These are phyloP conservation scores for Diaporthe amygdali DNA, from an alignment of 2,329 filamentous ascomycete genomes.

Conservation along the genomic window DNA sequence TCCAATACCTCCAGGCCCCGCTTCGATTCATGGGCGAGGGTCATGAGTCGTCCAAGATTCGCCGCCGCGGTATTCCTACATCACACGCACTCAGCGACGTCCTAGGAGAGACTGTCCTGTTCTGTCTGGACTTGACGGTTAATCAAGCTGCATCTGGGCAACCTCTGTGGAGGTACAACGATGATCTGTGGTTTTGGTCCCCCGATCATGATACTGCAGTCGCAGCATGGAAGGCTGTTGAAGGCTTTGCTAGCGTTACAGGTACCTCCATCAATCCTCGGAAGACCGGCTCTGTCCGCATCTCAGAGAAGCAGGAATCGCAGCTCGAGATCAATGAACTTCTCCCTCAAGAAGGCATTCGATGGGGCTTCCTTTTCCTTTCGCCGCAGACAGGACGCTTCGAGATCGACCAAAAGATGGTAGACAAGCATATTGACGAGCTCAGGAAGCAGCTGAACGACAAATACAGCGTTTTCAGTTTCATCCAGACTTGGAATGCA, in stretches of 20 bases:
- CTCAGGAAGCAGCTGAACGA: conserved; percentile 60
- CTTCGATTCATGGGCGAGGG: conserved; percentile 63
- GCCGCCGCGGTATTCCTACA: conserved; percentile 64
- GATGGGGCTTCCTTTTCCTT: conserved; percentile 62
- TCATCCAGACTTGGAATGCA: conserved; percentile 55
- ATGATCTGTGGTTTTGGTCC: conserved; percentile 72
- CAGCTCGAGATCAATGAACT: conserved; percentile 32
- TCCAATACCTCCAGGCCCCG: conserved; percentile 62
- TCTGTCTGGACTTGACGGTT: conserved; percentile 69
- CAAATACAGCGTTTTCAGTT: conserved; percentile 55
- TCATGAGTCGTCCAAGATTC: conserved; percentile 45
- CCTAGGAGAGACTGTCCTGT: conserved; percentile 65
- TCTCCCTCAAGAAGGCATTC: conserved; percentile 54
- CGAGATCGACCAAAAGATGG: conserved; percentile 62
- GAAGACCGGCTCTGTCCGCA: conserved; percentile 55
- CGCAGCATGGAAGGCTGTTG: conserved; percentile 64
- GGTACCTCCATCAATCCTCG: conserved; percentile 59
- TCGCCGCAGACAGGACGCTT: conserved; percentile 59
- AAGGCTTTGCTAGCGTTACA: conserved; percentile 58
- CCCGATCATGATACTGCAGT: conserved; percentile 55
- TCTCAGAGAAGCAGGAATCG: conserved; percentile 34
- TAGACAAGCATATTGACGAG: conserved; percentile 64
- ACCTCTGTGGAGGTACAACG: conserved; percentile 66
- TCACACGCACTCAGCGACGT: conserved; percentile 64
- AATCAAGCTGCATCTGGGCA: conserved; percentile 60